A percentile compares a stretch with the other conserved stretches of the same genome.
Conservation (phyloP, 441 rosid species). For the Syzygium malaccense region DNA sequence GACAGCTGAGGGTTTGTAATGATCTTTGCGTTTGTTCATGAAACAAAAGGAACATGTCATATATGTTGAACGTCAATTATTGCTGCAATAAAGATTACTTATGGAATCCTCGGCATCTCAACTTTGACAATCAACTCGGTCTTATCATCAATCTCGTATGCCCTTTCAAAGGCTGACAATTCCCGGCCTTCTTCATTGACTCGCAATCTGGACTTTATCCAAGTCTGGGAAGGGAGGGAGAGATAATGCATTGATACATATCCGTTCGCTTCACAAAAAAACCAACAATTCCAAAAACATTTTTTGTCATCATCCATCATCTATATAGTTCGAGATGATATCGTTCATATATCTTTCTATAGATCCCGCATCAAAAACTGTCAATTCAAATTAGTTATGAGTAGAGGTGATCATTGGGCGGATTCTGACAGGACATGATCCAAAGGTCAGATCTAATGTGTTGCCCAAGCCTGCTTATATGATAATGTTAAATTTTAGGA, state of each 20-base stretch:
- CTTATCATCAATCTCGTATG: neutral
- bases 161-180: neutral
- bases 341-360: neutral
- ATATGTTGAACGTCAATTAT: neutral
- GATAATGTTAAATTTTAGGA: neutral
- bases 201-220: neutral
- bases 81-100: neutral
- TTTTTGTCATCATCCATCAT: neutral
- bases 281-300: neutral
- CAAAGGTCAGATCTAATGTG: neutral
- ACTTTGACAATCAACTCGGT: neutral
- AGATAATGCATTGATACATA: neutral
- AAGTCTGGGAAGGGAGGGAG: neutral
- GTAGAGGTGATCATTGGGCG: neutral
- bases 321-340: neutral
- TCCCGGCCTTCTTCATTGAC: neutral
- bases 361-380: fast-evolving
- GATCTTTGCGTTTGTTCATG: neutral
- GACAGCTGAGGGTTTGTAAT: neutral
- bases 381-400: neutral
- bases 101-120: neutral
- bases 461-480: fast-evolving
- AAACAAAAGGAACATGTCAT: neutral
- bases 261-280: neutral
- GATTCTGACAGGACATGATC: fast-evolving